Evolutionary conservation across 306 rosid genomes (phyloP).

Genomic region (Benincasa hispida): DNA sequence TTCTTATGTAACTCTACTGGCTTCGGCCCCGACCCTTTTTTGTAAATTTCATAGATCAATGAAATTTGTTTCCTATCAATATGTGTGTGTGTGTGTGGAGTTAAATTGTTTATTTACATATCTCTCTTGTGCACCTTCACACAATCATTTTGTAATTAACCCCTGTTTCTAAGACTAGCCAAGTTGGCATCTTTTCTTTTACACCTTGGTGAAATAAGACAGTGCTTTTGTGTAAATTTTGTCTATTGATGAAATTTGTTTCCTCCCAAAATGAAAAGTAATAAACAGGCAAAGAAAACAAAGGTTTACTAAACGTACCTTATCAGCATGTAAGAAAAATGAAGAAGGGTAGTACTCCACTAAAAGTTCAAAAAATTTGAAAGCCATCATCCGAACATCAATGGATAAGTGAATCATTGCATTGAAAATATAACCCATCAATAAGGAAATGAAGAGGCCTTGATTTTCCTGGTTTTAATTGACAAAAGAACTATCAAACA

Average conservation of each 20-base stretch:
- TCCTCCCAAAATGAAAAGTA: not conserved
- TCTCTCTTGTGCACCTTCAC: not conserved
- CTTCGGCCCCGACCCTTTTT: too few species aligned
- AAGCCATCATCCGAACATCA: conserved; percentile 73
- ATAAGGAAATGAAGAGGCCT: conserved; percentile 48
- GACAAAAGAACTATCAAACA: not conserved
- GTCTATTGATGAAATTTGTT: not conserved
- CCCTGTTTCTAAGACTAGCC: not conserved
- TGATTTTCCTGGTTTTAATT: conserved; percentile 48
- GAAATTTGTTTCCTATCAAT: too few species aligned
- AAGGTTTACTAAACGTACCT: conserved; percentile 34
- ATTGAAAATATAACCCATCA: conserved; percentile 68
- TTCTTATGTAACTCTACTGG: too few species aligned
- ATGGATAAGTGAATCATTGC: conserved; percentile 75
- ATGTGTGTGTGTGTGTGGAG: too few species aligned
- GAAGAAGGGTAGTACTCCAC: conserved; percentile 55
- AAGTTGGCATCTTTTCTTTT: not conserved
- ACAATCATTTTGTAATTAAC: not conserved
- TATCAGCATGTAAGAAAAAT: conserved; percentile 54
- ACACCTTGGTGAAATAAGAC: not conserved
- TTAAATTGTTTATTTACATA: not conserved
- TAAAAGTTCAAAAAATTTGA: conserved; percentile 64
- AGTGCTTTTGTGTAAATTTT: not conserved
- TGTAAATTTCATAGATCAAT: too few species aligned
- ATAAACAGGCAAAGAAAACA: conserved; percentile 1